phyloP scores from a whole-genome alignment of 179 eudicot species.

The Spergularia azorica region DNA sequence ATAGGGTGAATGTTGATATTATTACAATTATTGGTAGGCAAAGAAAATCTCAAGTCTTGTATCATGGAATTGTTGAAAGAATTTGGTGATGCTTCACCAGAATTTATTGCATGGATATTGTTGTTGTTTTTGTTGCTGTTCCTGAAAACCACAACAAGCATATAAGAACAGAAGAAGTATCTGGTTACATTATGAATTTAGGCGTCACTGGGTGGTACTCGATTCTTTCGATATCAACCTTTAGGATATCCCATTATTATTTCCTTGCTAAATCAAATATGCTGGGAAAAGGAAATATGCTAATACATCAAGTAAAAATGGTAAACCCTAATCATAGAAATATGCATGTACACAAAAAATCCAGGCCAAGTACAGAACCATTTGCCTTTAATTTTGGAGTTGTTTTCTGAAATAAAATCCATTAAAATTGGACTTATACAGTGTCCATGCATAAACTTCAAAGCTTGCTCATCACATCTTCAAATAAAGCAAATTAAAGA shows the following conservation, averaged over 20 bases:
- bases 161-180: background rate
- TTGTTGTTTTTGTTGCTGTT: slow-evolving; percentile 24
- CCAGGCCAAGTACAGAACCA: background rate
- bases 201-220: background rate
- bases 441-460: background rate
- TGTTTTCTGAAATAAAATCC: background rate
- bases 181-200: background rate
- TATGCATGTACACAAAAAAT: slow-evolving; percentile 6
- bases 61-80: slow-evolving; percentile 36
- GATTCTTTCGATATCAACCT: background rate
- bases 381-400: background rate
- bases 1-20: slow-evolving; percentile 25
- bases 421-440: slow-evolving; percentile 3
- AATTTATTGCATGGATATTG: slow-evolving; percentile 30
- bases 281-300: no score
- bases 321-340: slow-evolving; percentile 25
- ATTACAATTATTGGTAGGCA: slow-evolving; percentile 23
- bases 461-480: background rate
- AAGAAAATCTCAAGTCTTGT: slow-evolving; percentile 44
- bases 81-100: slow-evolving; percentile 26
- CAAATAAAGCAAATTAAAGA: background rate
- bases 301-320: background rate
- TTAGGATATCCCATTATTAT: background rate
- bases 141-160: slow-evolving; percentile 22
- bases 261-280: no score